These are phyloP conservation scores for Populus nigra DNA, from an alignment of 345 rosid genomes.

Conservation along the genomic window DNA sequence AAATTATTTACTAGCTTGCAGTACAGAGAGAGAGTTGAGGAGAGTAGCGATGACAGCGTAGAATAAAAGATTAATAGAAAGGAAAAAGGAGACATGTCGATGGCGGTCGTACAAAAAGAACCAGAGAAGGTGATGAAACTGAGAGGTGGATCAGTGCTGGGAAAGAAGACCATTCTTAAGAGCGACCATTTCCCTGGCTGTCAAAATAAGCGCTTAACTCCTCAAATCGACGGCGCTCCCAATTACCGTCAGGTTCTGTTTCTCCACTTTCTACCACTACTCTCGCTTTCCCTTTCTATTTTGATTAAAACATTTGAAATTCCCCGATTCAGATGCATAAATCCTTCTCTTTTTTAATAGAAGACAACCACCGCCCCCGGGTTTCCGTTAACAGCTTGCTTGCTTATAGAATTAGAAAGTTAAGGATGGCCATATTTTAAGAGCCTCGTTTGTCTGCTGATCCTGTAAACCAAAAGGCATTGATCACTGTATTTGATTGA, in stretches of 20 bases:
- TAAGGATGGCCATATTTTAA: neutral
- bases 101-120: conserved; percentile 57
- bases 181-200: conserved; percentile 99
- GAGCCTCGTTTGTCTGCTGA: neutral
- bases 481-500: neutral
- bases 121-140: conserved; percentile 86
- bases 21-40: neutral
- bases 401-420: neutral
- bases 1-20: neutral
- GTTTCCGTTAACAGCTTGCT: too few species aligned
- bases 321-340: neutral
- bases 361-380: neutral
- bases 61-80: neutral
- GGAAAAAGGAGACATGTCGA: conserved; percentile 42
- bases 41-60: neutral
- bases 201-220: conserved; percentile 83
- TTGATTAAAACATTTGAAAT: neutral
- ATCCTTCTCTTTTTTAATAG: neutral
- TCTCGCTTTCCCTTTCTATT: neutral
- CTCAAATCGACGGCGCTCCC: conserved; percentile 96
- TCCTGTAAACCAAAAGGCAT: neutral
- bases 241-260: conserved; percentile 85
- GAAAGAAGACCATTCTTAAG: conserved; percentile 95
- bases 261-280: neutral
- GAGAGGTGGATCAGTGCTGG: conserved; percentile 93